Base-by-base conservation (phyloP, 106 monocot species). In the Acorus calamus region DNA sequence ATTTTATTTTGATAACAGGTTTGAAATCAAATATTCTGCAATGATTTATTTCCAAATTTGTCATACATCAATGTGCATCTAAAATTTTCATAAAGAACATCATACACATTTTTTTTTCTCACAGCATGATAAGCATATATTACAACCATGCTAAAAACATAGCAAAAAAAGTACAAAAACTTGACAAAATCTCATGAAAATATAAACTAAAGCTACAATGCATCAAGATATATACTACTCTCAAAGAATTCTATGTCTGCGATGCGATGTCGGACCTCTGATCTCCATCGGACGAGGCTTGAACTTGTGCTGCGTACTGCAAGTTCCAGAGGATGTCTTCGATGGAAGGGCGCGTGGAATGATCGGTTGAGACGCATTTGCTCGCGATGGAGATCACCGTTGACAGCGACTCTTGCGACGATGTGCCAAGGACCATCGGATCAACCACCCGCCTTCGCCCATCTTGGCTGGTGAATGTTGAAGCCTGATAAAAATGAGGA, bases 311-410 rank as follows among this genome's bases (percentile, higher is more conserved):
- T 9, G 94, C 89, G 11, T 94, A 94, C 59, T 89, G 94, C 79
- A 94, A 71, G 73, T 94, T 94, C 94, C 94, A 94, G 2, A 94
- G 81, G 14, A 89, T 86, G 52, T 94, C 94, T 73, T 94, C 94
- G 3, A 94, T 76, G 0, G 94, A 94, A 60, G 94, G 94, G 7
- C 86, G 73, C 4, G 47, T 55, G 4, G 81, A 94, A 49, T 77
- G 53, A 9, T 89, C 86, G 4, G 61, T 59, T 3, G 77, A 79
- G 46, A 94, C n/a, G 67, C 94, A 94, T 70, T 86, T 94, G 56
- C 44, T 59, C 13, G 80, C 79, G 46, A 94, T 79, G 7, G 89
- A 86, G 50, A 86, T 67, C 43, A 81, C 81, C 3, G 69, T 75
- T 0, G 89, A 89, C 42, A 94, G 65, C 4, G 94, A 94, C 55